Conservation (phyloP, 176 grass and related monocot genomes). For the Oryza longistaminata region DNA sequence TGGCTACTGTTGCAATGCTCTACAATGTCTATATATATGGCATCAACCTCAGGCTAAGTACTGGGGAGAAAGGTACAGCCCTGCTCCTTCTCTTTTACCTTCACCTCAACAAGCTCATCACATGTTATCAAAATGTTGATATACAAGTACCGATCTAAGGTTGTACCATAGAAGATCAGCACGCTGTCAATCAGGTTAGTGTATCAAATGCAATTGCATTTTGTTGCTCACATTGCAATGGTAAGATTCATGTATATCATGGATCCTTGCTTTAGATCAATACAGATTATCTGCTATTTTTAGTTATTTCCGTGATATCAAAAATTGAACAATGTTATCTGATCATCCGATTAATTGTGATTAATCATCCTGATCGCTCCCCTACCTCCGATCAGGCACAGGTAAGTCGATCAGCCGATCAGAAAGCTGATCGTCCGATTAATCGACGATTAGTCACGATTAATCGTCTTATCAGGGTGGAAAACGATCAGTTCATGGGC, state of each 20-base stretch:
- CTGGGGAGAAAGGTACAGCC: conserved; percentile 1
- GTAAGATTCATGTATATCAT: neutral
- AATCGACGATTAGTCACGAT: too few species aligned
- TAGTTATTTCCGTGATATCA: neutral
- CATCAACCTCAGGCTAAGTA: conserved; percentile 14
- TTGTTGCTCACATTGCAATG: neutral
- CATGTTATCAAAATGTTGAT: neutral
- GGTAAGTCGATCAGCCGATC: too few species aligned
- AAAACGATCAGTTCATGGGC: too few species aligned
- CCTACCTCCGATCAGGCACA: too few species aligned
- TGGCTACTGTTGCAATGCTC: neutral
- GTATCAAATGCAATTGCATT: neutral
- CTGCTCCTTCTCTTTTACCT: neutral
- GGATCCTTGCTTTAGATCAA: neutral
- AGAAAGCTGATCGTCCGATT: too few species aligned
- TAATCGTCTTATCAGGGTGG: too few species aligned
- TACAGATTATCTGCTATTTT: neutral
- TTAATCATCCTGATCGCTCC: too few species aligned
- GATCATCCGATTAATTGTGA: too few species aligned
- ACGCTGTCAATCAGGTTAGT: conserved; percentile 27
- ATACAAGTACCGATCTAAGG: neutral
- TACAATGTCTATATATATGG: conserved; percentile 16
- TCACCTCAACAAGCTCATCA: neutral
- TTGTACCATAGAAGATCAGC: neutral
- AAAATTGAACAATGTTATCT: neutral